Evolutionary conservation across 805 yeast species (phyloP).

Genomic region (Metschnikowia noctiluminum): DNA sequence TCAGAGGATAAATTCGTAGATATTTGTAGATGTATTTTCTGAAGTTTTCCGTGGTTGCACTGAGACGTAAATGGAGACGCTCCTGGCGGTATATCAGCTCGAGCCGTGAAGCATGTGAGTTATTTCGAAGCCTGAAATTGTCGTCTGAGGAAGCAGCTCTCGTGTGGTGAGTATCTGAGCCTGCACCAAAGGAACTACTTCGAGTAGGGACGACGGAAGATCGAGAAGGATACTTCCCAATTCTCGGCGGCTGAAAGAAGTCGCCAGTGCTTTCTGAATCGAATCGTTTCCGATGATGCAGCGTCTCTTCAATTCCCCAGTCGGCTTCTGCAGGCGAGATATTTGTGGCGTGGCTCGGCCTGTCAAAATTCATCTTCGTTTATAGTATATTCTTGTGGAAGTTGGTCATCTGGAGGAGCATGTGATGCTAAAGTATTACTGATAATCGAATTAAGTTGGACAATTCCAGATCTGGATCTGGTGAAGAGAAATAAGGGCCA

Average conservation of each 20-base stretch:
- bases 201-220: slow-evolving; percentile 1
- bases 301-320: slow-evolving; percentile 22
- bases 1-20: slow-evolving; percentile 17
- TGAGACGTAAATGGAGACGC: background rate
- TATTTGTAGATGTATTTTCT: slow-evolving; percentile 27
- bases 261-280: slow-evolving; percentile 19
- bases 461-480: background rate
- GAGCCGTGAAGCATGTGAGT: background rate
- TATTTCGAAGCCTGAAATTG: background rate
- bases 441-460: background rate
- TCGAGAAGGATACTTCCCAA: slow-evolving; percentile 1
- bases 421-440: too few species aligned
- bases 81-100: too few species aligned
- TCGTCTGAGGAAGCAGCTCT: background rate
- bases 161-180: slow-evolving; percentile 3
- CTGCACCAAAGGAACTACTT: slow-evolving; percentile 6
- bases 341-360: slow-evolving; percentile 9
- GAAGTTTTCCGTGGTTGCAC: slow-evolving; percentile 16
- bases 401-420: background rate
- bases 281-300: slow-evolving; percentile 10
- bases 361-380: slow-evolving; percentile 9
- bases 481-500: background rate
- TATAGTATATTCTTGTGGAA: background rate
- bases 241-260: slow-evolving; percentile 15
- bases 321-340: slow-evolving; percentile 20